Base-by-base conservation (phyloP, 768 basidiomycete genomes). In the Rhizopogon rudus region DNA sequence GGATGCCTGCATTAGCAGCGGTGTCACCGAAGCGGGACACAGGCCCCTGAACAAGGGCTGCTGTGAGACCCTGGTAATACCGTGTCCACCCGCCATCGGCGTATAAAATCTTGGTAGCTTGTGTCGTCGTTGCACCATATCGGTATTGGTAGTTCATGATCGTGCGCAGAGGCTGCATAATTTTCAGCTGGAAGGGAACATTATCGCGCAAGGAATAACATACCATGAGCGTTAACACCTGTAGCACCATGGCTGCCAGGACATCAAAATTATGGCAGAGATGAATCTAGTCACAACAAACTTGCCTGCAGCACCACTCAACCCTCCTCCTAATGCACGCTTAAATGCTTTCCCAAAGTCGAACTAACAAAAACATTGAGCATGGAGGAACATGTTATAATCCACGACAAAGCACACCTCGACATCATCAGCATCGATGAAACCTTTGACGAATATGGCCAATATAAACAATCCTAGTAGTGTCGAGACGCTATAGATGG, bases 131-230 rank as follows among this genome's bases (percentile, higher is more conserved):
- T 2, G 87, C 87, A n/a, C 94, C 94, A 65, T 84, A 94, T 52
- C 87, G 83, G 68, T 94, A 93, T 73, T 94, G 93, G 66, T 91
- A 97, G 76, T 98, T 98, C 96, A 98, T 98, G 53, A 94, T 80
- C 2, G 95, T 97, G n/a, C 93, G 82, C n/a, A 96, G 71, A 5
- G 93, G 93, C 88, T 88, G 29, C n/a, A 39, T 25, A 12, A 57
- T 41, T 57, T 54, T 49, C 14, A 49, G 48, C 14, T 33, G 31
- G 3, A 20, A 16, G 2, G 37, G 31, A 35, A 22, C 20, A 13
- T 39, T 29, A 29, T 5, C 28, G 22, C 14, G 35, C 28, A 41
- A 31, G 2, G 44, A 51, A 17, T 29, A 42, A 44, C 56, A 49
- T 59, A 72, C 74, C 93, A 97, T 97, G 56, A 96, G 79, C 1